Percentiles rank a stretch among this genome's conserved stretches.
Evolutionary conservation across 2,329 filamentous ascomycete species (phyloP).

Genomic region (Aspergillus brunneoviolaceus): DNA sequence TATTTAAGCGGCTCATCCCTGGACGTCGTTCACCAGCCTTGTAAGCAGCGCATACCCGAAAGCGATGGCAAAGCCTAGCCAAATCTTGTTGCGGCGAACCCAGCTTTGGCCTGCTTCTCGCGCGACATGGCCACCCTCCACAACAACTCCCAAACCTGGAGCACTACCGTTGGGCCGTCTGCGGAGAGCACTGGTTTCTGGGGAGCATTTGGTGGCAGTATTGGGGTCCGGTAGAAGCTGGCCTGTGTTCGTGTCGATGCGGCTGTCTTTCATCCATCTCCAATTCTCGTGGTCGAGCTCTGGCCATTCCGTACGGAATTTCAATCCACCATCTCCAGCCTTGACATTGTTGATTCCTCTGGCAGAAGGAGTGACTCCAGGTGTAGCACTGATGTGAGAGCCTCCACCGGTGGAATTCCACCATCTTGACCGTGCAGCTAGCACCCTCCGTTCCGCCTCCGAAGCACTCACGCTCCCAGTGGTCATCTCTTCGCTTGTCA

Average conservation of each 20-base stretch:
- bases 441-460: conserved; percentile 72
- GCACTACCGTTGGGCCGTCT: conserved; percentile 61
- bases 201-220: conserved; percentile 58
- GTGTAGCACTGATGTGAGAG: conserved; percentile 55
- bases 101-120: conserved; percentile 79
- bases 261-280: conserved; percentile 83
- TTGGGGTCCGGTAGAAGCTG: conserved; percentile 57
- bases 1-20: conserved; percentile 24
- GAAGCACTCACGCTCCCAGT: conserved; percentile 82
- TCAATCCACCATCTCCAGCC: conserved; percentile 85
- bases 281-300: conserved; percentile 87
- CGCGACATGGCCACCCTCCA: conserved; percentile 75
- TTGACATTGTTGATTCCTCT: conserved; percentile 79
- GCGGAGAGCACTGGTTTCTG: conserved; percentile 62
- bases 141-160: conserved; percentile 59
- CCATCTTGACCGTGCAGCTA: conserved; percentile 79
- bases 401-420: conserved; percentile 96
- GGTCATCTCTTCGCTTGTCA: conserved; percentile 99
- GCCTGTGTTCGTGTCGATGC: conserved; percentile 76
- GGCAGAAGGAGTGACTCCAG: conserved; percentile 52
- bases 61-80: conserved; percentile 67
- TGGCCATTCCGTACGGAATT: conserved; percentile 86
- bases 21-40: conserved; percentile 63
- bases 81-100: conserved; percentile 75
- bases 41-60: conserved; percentile 83